Base-by-base conservation (phyloP, 768 basidiomycete species). In the Suillus discolor region DNA sequence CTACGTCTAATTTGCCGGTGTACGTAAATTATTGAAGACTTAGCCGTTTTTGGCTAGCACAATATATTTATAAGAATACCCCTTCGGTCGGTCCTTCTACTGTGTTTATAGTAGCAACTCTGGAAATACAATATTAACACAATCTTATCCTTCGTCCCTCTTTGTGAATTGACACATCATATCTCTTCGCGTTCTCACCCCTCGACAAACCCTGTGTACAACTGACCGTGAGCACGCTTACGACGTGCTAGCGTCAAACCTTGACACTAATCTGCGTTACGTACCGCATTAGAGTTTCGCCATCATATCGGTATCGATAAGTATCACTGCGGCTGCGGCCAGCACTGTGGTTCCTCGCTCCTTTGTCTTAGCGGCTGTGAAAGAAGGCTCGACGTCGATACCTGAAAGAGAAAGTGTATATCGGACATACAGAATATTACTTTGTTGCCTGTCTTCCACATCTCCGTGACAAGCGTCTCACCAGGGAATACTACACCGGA, bases 371-470 rank as follows among this genome's bases (percentile, higher is more conserved):
- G 89, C 87, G 61, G 80, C 96, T 98, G 44, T 36, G 42, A 38
- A 64, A 57, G 54, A 44, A 59, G n/a, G n/a, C 11, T 36, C 38
- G 38, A 31, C 67, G 47, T 38, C 45, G 49, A 25, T 3, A 41
- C 38, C 25, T 41, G 25, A 20, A 20, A 55, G 5, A 55, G 1
- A 25, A 23, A 18, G 38, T 39, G 25, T 34, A 18, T 39, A 45
- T 13, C 11, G 25, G 12, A 85, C 94, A 75, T 71, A 97, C 95
- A 81, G 77, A 99, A 99, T 60, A 98, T 88, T 63, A 99, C 89
- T 79, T 89, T 97, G 67, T 84, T 78, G 3, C 90, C 93, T 71
- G 97, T 95, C 76, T 96, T 97, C 97, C 97, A 99, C 97, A 99
- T 98, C 75, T 94, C 89, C 0, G 97, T 99, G 16, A 95, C 82